phyloP scores from a whole-genome alignment of 345 rosid species.

The Theobroma cacao region DNA sequence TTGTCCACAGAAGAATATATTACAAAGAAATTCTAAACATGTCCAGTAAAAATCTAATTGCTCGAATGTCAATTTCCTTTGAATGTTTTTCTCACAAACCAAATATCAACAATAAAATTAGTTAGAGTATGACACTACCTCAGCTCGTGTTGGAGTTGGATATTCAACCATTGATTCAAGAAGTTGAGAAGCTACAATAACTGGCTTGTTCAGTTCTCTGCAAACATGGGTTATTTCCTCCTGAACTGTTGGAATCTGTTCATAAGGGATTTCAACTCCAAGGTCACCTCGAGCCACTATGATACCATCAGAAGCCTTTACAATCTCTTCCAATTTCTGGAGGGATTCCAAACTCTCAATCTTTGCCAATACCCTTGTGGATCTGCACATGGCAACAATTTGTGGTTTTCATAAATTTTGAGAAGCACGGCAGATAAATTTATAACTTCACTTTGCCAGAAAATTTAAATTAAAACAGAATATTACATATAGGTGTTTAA shows the following conservation, averaged over 20 bases:
- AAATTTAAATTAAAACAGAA: not conserved
- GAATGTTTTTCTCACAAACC: not conserved
- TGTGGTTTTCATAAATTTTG: not conserved
- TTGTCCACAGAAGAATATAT: constrained; percentile 12
- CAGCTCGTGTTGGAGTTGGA: constrained; percentile 80
- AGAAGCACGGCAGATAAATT: not conserved
- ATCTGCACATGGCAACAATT: constrained; percentile 30
- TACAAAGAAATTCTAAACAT: not conserved
- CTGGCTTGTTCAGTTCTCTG: constrained; percentile 69
- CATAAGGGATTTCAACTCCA: constrained; percentile 73
- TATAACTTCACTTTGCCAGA: not conserved
- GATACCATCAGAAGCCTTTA: constrained; percentile 67
- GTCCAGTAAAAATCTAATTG: not conserved
- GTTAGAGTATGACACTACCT: constrained; percentile 34
- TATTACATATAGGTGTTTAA: not conserved
- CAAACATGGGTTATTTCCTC: constrained; percentile 46
- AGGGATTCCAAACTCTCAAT: constrained; percentile 69
- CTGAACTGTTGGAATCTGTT: constrained; percentile 69
- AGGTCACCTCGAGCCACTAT: constrained; percentile 84
- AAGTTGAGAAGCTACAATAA: constrained; percentile 73
- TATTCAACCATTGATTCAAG: constrained; percentile 80
- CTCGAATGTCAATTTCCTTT: not conserved
- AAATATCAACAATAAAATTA: not conserved
- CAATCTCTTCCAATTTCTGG: constrained; percentile 53
- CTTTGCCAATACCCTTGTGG: constrained; percentile 62